These are phyloP conservation scores for Talaromyces rugulosus DNA, from an alignment of 2,329 filamentous ascomycete species.

Conservation along the genomic window DNA sequence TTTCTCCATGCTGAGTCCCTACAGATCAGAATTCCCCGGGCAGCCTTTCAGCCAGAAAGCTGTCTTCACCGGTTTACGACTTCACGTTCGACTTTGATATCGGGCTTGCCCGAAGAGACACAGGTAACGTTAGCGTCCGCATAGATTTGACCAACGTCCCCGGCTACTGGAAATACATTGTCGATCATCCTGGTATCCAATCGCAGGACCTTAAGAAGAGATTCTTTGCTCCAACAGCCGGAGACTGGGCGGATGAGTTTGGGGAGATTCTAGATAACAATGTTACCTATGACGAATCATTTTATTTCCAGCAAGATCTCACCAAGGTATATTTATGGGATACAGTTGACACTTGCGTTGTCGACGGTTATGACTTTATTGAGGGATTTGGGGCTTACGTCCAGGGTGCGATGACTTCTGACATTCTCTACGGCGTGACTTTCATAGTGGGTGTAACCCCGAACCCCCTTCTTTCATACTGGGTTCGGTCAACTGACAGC, in stretches of 20 bases:
- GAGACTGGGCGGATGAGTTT: background rate
- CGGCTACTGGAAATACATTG: background rate
- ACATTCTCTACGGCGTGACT: background rate
- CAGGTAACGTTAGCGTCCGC: background rate
- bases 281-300: too few species aligned
- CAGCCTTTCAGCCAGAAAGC: too few species aligned
- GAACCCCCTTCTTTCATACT: too few species aligned
- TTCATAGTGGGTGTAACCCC: background rate
- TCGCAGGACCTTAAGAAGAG: background rate
- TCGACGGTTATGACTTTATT: background rate
- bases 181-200: constrained; percentile 1
- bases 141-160: background rate
- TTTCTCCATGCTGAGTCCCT: background rate
- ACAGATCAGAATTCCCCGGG: background rate
- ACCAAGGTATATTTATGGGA: too few species aligned
- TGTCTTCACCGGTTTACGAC: background rate
- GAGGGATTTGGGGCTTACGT: background rate
- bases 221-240: background rate
- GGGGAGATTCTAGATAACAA: too few species aligned
- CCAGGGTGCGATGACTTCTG: background rate
- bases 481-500: too few species aligned
- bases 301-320: too few species aligned
- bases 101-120: background rate
- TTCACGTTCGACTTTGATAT: constrained; percentile 2
- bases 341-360: too few species aligned